Base-by-base conservation (phyloP, 257 asterid species). In the Capsicum pubescens region DNA sequence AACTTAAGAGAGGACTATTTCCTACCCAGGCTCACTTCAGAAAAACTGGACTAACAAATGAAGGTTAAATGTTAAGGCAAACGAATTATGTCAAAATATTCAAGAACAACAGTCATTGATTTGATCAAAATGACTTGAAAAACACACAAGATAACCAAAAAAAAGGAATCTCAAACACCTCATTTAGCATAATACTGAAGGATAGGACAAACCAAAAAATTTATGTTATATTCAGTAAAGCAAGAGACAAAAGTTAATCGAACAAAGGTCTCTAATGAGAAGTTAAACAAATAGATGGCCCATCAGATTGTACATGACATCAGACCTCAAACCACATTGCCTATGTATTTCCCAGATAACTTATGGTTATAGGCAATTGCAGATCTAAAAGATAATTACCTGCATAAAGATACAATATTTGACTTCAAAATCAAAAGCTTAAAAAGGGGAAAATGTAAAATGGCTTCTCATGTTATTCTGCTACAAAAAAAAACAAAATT, bases 401-500 rank as follows among this genome's bases (percentile, higher is more conserved):
- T 48, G 32, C 59, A n/a, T 72, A 21, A 74, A 21, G n/a, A 52
- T 74, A 21, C 7, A 13, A 12, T 13, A 54, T 21, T 4, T 74
- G 81, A 74, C 12, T 74, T 26, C 81, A 74, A 52, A 74, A 74
- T 52, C 46, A 52, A 74, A 12, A 74, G 39, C 81, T 13, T 72
- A 19, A 19, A 13, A 72, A 21, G 52, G 61, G 81, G 46, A 13
- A 74, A 21, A 21, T 50, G 19, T 14, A 4, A 8, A 52, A 21
- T 52, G 21, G 14, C 46, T 19, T 76, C 81, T 76, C 46, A 76
- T 60, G 61, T 58, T 80, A 80, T 80, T 60, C 39, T 80, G 74
- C 56, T 60, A 19, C 42, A 60, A 26, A 80, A 60, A 9, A 80
- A 80, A 80, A 60, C 14, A 80, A 80, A 42, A 44, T 44, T 80